These are phyloP conservation scores for Beauveria sp. DNA, from an alignment of 2,329 filamentous ascomycete genomes.

Conservation along the genomic window DNA sequence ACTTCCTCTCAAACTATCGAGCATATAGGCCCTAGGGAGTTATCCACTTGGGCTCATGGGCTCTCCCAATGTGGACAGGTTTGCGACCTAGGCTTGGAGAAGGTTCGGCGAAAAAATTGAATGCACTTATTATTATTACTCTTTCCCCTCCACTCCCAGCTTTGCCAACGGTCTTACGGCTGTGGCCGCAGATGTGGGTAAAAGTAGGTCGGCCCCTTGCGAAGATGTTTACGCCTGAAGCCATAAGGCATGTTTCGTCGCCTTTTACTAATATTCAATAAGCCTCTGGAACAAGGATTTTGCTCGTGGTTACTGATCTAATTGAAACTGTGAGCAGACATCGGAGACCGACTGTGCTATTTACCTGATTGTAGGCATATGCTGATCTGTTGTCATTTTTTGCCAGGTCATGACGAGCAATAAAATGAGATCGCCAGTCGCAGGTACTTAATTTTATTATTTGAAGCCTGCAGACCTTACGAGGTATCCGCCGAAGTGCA, in stretches of 20 bases:
- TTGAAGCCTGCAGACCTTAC: not conserved
- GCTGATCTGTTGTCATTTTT: not conserved
- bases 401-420: not conserved
- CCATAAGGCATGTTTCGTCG: not conserved
- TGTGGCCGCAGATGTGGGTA: not conserved
- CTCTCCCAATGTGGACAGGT: not conserved
- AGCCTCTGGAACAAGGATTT: not conserved
- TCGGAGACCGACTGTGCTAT: too few species aligned
- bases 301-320: not conserved
- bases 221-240: not conserved
- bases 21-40: not conserved
- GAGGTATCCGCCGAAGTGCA: constrained; percentile 2
- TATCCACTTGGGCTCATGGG: not conserved
- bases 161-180: not conserved
- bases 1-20: not conserved
- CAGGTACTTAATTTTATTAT: constrained; percentile 5
- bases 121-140: not conserved
- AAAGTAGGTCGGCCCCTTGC: not conserved
- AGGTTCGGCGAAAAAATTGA: not conserved
- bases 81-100: not conserved
- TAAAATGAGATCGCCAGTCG: not conserved
- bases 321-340: too few species aligned
- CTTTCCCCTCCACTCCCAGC: not conserved
- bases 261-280: not conserved
- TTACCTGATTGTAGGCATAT: not conserved